Percentiles rank a stretch among this genome's conserved stretches.
Evolutionary conservation across 768 basidiomycete genomes (phyloP).

Genomic region (Auriscalpium orientale): DNA sequence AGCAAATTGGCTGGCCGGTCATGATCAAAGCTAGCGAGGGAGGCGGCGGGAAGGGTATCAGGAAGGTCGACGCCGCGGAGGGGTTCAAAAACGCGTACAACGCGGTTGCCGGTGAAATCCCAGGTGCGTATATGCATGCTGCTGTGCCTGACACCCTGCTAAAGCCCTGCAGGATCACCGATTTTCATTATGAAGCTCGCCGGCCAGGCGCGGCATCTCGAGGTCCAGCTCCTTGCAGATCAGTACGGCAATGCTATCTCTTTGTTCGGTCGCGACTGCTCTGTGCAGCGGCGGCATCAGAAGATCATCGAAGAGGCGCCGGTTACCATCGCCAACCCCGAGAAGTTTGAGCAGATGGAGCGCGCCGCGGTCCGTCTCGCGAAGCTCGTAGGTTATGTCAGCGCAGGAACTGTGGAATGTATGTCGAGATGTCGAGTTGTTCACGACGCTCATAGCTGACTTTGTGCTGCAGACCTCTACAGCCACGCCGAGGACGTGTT

Average conservation of each 20-base stretch:
- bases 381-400: constrained; percentile 97
- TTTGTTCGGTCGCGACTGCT: constrained; percentile 97
- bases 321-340: constrained; percentile 90
- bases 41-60: constrained; percentile 97
- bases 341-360: constrained; percentile 96
- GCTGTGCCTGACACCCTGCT: constrained; percentile 1
- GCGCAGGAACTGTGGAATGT: constrained; percentile 98
- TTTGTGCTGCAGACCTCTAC: constrained; percentile 66
- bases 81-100: constrained; percentile 91
- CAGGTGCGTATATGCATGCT: constrained; percentile 48
- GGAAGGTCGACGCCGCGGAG: constrained; percentile 83
- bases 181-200: constrained; percentile 99
- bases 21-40: constrained; percentile 99
- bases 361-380: constrained; percentile 98
- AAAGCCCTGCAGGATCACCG: constrained; percentile 63
- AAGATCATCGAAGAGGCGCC: constrained; percentile 99
- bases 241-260: constrained; percentile 99
- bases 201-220: constrained; percentile 92
- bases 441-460: too few species aligned
- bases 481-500: constrained; percentile 90
- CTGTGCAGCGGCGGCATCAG: constrained; percentile 97
- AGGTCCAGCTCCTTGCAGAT: constrained; percentile 97
- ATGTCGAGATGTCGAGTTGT: not conserved
- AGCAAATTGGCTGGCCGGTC: constrained; percentile 90
- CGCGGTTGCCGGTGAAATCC: constrained; percentile 93